Evolutionary conservation across 352 stramenopile genomes (phyloP).

Genomic region (Phytopythium montanum): DNA sequence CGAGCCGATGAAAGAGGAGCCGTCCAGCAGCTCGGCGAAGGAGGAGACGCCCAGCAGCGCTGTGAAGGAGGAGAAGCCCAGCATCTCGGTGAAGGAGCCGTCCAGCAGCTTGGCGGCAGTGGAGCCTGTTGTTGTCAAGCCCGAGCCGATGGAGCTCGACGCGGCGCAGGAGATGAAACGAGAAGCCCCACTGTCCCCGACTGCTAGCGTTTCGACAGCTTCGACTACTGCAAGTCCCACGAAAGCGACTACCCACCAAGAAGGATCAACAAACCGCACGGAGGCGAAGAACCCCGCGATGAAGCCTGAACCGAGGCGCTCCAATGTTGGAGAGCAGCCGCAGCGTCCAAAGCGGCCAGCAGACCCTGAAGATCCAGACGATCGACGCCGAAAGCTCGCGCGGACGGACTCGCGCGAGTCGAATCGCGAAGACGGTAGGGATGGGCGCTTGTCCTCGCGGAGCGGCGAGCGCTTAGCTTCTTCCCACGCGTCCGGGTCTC

Average conservation of each 20-base stretch:
- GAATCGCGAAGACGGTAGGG: background rate
- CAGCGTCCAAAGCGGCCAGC: background rate
- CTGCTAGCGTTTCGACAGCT: background rate
- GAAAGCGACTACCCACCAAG: background rate
- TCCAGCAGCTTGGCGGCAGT: background rate
- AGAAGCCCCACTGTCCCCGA: background rate
- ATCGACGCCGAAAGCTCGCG: constrained; percentile 3
- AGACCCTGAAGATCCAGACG: background rate
- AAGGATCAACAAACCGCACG: background rate
- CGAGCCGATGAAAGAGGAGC: background rate
- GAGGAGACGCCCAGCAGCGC: background rate
- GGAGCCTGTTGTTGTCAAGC: background rate
- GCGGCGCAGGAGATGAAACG: background rate
- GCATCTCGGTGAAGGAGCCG: too few relatives aligned
- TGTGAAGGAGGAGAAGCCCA: background rate
- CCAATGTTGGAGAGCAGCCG: background rate
- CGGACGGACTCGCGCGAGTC: background rate
- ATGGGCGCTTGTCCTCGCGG: background rate
- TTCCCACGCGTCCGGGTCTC: background rate
- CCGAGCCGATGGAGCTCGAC: background rate
- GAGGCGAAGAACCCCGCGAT: background rate
- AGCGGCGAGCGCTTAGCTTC: background rate
- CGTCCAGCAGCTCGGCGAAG: background rate
- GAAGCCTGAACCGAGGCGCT: background rate
- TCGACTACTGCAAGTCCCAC: background rate